Evolutionary conservation across 208 protist species (phyloP), one percentile per base, ranked within the genome.

Genomic region (Leishmania guyanensis): DNA sequence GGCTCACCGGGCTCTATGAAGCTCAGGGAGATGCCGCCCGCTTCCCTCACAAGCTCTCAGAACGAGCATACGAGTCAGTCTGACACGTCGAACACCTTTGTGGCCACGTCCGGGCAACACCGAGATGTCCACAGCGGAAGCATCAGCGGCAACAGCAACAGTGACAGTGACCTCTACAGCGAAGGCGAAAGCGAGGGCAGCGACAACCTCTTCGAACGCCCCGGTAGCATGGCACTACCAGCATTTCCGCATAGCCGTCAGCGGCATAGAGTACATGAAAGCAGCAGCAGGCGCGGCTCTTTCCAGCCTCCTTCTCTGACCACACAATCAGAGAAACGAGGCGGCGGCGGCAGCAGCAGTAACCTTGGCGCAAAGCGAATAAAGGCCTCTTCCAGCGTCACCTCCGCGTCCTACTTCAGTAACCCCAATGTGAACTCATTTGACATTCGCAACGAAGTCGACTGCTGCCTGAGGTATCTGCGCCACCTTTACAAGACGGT

Each of bases 341-440:
- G 66, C 16, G 50, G n/a, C 16, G 50, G n/a, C 70, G 16, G 8
- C 2, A 60, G 10, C 43, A 72, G 5, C 69, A 77, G 20, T 43
- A 39, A 29, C 14, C 14, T 14, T 8, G 36, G 20, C 33, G 29
- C 51, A 9, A 53, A 46, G 20, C 54, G 56, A 26, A 62, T 12
- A 4, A n/a, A 14, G 9, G 4, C 5, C 72, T 58, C 51, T 10
- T 17, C 20, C 26, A 58, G 33, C n/a, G 62, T 54, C 74, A 68
- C 20, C 14, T 75, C 80, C 33, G 48, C 80, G 50, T 92, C 89
- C 46, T 92, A 89, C 83, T 90, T 89, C 66, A 80, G 86, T 51
- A 65, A 69, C 66, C 60, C 88, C 71, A 89, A 84, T 43, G 39
- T 2, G 3, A 36, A 6, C 17, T 5, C 79, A 74, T 87, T 89